Evolutionary conservation across 306 rosid genomes (phyloP).

Genomic region (Abrus precatorius): DNA sequence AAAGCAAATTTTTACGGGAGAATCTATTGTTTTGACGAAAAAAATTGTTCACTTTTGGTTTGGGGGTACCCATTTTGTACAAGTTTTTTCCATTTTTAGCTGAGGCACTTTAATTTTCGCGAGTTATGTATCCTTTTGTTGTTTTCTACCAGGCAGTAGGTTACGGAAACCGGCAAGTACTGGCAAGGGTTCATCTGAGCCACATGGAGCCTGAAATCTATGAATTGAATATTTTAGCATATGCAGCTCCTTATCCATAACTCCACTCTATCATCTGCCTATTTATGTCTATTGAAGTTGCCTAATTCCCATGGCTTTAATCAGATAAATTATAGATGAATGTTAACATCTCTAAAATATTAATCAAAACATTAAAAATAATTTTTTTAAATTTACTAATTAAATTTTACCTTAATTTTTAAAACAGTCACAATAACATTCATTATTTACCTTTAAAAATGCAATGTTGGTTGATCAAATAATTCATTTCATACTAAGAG

Average conservation of each 20-base stretch:
- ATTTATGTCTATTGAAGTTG: no score
- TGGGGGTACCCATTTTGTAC: conserved; percentile 7
- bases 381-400: no score
- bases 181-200: background rate
- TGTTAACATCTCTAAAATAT: no score
- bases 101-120: background rate
- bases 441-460: no score
- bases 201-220: background rate
- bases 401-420: no score
- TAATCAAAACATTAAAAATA: no score
- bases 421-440: no score
- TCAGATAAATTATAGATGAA: no score
- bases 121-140: conserved; percentile 13
- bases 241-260: background rate
- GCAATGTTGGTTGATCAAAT: no score
- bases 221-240: background rate
- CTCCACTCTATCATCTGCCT: no score
- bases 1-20: conserved; percentile 40
- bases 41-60: background rate
- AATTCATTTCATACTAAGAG: no score
- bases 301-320: no score
- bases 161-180: background rate
- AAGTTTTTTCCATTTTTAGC: background rate
- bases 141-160: conserved; percentile 16
- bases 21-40: background rate